Evolutionary conservation across 2,329 filamentous ascomycete genomes (phyloP), one percentile per base, ranked within the genome.

Genomic region (Microcyclosporella mali): DNA sequence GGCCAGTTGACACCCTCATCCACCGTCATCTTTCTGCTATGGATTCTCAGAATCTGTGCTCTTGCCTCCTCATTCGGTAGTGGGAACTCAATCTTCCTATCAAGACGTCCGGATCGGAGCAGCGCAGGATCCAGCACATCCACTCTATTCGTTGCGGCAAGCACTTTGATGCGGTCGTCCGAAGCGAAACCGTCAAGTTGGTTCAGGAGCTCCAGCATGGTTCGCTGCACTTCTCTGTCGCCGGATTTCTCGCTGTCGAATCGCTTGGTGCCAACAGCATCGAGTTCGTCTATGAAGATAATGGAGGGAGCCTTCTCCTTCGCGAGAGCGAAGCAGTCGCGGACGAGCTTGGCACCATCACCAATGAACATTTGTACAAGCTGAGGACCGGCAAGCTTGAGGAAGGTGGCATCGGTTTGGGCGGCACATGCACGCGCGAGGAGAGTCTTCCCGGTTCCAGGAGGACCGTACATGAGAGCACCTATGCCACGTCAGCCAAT

Each of bases 311-410:
- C 92, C 75, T 98, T 98, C 70, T 98, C 92, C 68, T 98, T 98
- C 41, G 92, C 92, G 11, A 98, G 75, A 2, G 92, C 92, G 65
- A 98, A 98, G 70, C 88, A 94, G 71, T 98, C 92, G 46, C 92
- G 85, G 32, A 98, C 92, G 21, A 98, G 79, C 71, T 98, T 98
- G 33, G 94, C 92, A 60, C 92, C 92, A 56, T 98, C 94, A 65
- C 92, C 92, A 31, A 98, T 98, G 67, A 97, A 98, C 92, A 97
- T 98, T 67, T 98, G 92, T 21, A 98, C 92, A 30, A 98, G 81
- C 70, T 98, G 92, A 4, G 94, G 92, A 38, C 92, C 92, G 47
- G 92, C 92, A 44, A 98, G 85, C 70, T 98, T 98, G 63, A 98
- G 81, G 76, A 98, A 98, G 17, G 92, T 98, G 51, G 92, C 92